Percentiles rank a stretch among this genome's conserved stretches.
phyloP scores from a whole-genome alignment of 2,329 filamentous ascomycete genomes.

The Hymenoscyphus fraxineus region DNA sequence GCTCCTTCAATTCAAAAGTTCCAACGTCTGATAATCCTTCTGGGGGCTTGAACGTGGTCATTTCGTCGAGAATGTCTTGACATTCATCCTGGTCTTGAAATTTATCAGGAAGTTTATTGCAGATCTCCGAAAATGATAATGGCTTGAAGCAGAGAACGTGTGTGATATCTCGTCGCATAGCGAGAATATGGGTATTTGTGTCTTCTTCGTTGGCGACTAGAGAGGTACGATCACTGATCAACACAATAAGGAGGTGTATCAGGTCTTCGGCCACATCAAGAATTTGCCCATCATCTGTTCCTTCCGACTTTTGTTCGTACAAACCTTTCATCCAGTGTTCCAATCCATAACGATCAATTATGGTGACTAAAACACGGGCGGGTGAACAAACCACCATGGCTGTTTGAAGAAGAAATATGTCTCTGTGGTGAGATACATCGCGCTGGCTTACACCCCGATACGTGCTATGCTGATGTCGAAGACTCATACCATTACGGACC shows the following conservation, averaged over 20 bases:
- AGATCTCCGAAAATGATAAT: constrained; percentile 89
- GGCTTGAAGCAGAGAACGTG: constrained; percentile 97
- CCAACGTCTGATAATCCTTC: constrained; percentile 91
- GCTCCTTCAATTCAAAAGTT: constrained; percentile 85
- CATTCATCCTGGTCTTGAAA: constrained; percentile 88
- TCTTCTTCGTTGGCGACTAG: constrained; percentile 67
- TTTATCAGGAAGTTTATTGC: constrained; percentile 79
- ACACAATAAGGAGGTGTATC: constrained; percentile 84
- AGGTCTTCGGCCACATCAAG: constrained; percentile 95
- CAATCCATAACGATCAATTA: constrained; percentile 89
- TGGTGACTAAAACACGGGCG: constrained; percentile 77
- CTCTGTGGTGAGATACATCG: constrained; percentile 90
- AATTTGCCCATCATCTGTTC: constrained; percentile 82
- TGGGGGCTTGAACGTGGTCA: constrained; percentile 84
- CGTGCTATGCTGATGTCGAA: constrained; percentile 90
- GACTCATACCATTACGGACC: constrained; percentile 94
- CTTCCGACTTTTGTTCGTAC: constrained; percentile 67
- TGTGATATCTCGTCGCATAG: constrained; percentile 82
- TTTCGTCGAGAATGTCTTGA: constrained; percentile 75
- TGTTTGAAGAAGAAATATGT: constrained; percentile 90
- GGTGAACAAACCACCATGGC: constrained; percentile 84
- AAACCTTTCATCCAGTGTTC: constrained; percentile 80
- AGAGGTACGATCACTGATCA: constrained; percentile 83
- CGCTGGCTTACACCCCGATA: constrained; percentile 86
- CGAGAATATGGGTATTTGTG: constrained; percentile 59